A percentile compares a stretch with the other conserved stretches of the same genome.
Evolutionary conservation across 352 stramenopile genomes (phyloP).

Genomic region (Phytophthora meadii): DNA sequence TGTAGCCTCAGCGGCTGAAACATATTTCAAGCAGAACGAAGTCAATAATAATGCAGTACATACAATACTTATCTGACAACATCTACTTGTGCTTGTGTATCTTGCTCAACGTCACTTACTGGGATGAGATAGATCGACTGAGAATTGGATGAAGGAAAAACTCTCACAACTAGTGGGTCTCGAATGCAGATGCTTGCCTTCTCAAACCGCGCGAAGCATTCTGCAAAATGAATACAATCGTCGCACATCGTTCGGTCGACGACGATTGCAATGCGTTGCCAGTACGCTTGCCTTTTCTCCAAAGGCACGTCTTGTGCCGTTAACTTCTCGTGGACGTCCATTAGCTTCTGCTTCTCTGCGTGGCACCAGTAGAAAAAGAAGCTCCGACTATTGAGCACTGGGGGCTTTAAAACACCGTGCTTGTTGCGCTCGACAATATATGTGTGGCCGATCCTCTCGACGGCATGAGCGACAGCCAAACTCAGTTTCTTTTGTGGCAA

Average conservation of each 20-base stretch:
- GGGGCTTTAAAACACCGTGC: conserved; percentile 40
- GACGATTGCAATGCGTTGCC: conserved; percentile 59
- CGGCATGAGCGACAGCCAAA: conserved; percentile 56
- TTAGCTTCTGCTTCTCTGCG: conserved; percentile 86
- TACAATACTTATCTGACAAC: no score
- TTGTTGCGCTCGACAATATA: conserved; percentile 77
- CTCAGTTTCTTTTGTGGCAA: conserved; percentile 73
- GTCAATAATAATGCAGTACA: no score
- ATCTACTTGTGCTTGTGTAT: not conserved
- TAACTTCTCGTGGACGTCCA: conserved; percentile 78
- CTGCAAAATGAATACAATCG: conserved; percentile 75
- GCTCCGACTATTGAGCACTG: conserved; percentile 80
- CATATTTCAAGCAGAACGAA: conserved; percentile 23
- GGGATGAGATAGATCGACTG: conserved; percentile 2
- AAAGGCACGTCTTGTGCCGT: conserved; percentile 2
- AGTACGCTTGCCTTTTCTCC: conserved; percentile 36
- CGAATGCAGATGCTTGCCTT: conserved; percentile 47
- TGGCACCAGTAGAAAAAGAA: conserved; percentile 91
- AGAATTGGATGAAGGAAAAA: conserved; percentile 46
- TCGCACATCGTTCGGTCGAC: conserved; percentile 81
- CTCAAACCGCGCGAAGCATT: conserved; percentile 53
- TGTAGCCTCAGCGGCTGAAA: conserved; percentile 28
- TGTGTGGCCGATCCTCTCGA: conserved; percentile 68
- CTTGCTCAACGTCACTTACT: not conserved
- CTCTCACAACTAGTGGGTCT: conserved; percentile 51